phyloP scores from a whole-genome alignment of 1,284 basidiomycete genomes.

The Cutaneotrichosporon spelunceum region DNA sequence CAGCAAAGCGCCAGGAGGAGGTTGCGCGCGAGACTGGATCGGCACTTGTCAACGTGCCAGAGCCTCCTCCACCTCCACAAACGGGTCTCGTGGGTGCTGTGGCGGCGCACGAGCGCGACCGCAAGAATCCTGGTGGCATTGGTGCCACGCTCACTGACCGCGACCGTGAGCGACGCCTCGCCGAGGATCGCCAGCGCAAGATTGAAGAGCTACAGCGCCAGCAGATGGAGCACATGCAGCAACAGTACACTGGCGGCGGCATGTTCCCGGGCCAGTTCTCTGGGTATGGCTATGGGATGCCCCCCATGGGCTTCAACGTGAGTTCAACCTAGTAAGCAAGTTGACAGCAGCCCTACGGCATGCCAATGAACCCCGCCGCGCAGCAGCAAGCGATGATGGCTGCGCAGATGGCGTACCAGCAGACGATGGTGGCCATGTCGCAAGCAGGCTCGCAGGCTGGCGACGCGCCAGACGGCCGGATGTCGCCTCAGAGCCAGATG shows the following conservation, averaged over 20 bases:
- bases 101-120: conserved; percentile 87
- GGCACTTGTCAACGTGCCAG: conserved; percentile 86
- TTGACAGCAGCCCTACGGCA: conserved; percentile 17
- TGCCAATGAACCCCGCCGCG: conserved; percentile 46
- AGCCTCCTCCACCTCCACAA: conserved; percentile 91
- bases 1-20: conserved; percentile 91
- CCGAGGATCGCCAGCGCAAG: conserved; percentile 86
- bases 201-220: conserved; percentile 83
- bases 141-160: conserved; percentile 92
- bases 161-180: conserved; percentile 83
- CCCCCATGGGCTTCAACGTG: conserved; percentile 49
- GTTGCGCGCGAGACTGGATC: conserved; percentile 83
- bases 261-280: conserved; percentile 28
- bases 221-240: conserved; percentile 62
- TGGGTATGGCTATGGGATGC: conserved; percentile 51
- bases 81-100: conserved; percentile 94
- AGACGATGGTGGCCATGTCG: conserved; percentile 82
- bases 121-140: conserved; percentile 89
- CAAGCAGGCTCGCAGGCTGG: conserved; percentile 70
- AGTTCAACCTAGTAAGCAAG: conserved; percentile 6
- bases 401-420: conserved; percentile 77
- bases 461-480: conserved; percentile 37
- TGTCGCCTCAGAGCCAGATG: conserved; percentile 21
- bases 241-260: conserved; percentile 25
- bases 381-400: conserved; percentile 81